A percentile compares a stretch with the other conserved stretches of the same genome.
Evolutionary conservation across 164 flowering plant species (phyloP).

Genomic region (Akebia trifoliata): DNA sequence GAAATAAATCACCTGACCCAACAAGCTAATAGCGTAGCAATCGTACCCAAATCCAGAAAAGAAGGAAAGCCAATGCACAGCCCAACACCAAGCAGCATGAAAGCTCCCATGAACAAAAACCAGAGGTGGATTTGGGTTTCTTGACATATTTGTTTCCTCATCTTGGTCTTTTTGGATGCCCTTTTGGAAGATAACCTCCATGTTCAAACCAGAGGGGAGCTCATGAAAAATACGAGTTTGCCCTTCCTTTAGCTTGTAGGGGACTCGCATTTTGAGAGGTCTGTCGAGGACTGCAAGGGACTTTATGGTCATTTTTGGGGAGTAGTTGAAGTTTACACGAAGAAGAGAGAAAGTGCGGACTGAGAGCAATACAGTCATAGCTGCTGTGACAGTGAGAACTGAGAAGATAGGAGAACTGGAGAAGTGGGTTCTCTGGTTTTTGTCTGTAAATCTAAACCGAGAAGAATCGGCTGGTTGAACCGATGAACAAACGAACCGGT

Average conservation of each 20-base stretch:
- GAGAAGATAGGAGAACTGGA: background rate
- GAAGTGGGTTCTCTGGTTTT: too few species aligned
- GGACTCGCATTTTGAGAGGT: slow-evolving; percentile 39
- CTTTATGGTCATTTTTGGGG: slow-evolving; percentile 20
- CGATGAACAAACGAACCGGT: too few species aligned
- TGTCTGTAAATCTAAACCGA: too few species aligned
- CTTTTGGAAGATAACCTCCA: slow-evolving; percentile 78
- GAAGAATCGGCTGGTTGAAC: too few species aligned
- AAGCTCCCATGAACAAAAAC: slow-evolving; percentile 91
- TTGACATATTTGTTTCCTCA: slow-evolving; percentile 1
- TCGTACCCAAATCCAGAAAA: slow-evolving; percentile 64
- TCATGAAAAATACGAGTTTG: slow-evolving; percentile 66
- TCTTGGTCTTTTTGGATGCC: slow-evolving; percentile 16
- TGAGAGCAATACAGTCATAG: slow-evolving; percentile 33
- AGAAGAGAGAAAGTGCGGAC: slow-evolving; percentile 14
- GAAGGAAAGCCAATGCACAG: slow-evolving; percentile 82
- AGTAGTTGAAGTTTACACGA: slow-evolving; percentile 7
- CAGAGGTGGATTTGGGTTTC: slow-evolving; percentile 54
- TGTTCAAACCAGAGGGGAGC: slow-evolving; percentile 73
- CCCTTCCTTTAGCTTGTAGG: slow-evolving; percentile 57
- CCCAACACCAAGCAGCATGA: slow-evolving; percentile 99
- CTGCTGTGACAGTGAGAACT: too few species aligned
- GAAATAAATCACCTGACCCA: slow-evolving; percentile 62
- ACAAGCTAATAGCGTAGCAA: slow-evolving; percentile 79
- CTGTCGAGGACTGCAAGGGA: slow-evolving; percentile 27